Base-by-base conservation (phyloP, 805 yeast species). In the Teunomyces kruisii region DNA sequence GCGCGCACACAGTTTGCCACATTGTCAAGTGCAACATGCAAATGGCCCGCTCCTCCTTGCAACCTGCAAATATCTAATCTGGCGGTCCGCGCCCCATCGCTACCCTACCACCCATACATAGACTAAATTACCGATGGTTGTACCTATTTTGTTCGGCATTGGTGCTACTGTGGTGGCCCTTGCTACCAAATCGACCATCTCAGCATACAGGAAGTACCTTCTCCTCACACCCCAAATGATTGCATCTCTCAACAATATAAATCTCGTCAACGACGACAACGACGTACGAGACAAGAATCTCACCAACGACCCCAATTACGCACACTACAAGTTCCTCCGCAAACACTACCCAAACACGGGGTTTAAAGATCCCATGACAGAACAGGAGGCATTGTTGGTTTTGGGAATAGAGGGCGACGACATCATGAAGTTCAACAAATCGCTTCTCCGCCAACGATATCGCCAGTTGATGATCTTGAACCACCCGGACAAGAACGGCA, bases 61-160 rank as follows among this genome's bases (percentile, higher is more conserved):
- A 35, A 35, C 38, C 38, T 35, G 38, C 13, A 35, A 35, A 35
- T 35, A 6, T 15, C 19, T 7, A n/a, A 8, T 19, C 6, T 19
- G 22, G 22, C 6, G n/a, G n/a, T n/a, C n/a, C n/a, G 3, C 6
- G 22, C 22, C 22, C 22, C 36, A 17, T 32, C 19, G 16, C 33
- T 31, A 9, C 16, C 24, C 10, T 9, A 14, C 12, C 15, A 6
- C 16, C 6, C 3, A 4, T 26, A 26, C 12, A 5, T 9, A 8
- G 3, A 26, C 26, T 22, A 22, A 22, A 5, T 4, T 13, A 22
- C 37, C 37, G 33, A 53, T 44, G 56, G 53, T 79, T 17, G 62
- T 79, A 26, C 84, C 85, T 15, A 67, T 80, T 10, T 58, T 80
- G 14, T 47, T 79, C 12, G 85, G 84, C 6, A 40, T 78, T n/a